Percentiles rank a stretch among this genome's conserved stretches.
Conservation (phyloP, 2,329 filamentous ascomycete species). For the Scorias spongiosa region DNA sequence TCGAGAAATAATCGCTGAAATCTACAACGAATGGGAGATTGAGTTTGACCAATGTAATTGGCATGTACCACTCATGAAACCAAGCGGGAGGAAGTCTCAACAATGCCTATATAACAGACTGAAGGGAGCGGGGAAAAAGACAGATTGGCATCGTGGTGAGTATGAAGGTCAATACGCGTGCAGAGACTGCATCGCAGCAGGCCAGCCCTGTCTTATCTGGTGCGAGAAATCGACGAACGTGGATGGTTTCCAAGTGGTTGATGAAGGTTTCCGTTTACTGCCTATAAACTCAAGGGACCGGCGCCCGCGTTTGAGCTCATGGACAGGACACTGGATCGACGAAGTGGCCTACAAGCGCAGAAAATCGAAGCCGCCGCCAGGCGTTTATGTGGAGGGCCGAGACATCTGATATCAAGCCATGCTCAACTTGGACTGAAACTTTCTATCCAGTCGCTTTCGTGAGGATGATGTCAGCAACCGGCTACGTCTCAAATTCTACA, state of each 20-base stretch:
- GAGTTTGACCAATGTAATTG: neutral
- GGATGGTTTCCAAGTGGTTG: neutral
- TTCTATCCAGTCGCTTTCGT: too few relatives aligned
- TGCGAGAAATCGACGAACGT: neutral
- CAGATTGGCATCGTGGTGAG: constrained; percentile 9
- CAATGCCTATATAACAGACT: neutral
- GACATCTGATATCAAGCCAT: too few relatives aligned
- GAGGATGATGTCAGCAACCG: too few relatives aligned
- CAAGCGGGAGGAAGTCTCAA: constrained; percentile 4
- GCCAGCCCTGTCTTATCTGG: constrained; percentile 11
- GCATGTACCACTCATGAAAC: neutral
- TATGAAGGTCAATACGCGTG: constrained; percentile 13
- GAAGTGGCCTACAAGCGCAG: neutral
- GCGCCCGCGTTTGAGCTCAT: constrained; percentile 6
- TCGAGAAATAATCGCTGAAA: neutral
- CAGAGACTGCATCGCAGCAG: constrained; percentile 9
- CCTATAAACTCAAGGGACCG: constrained; percentile 14
- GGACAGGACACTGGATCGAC: constrained; percentile 14
- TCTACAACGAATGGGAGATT: neutral
- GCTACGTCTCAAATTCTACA: too few relatives aligned
- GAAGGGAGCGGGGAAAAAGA: constrained; percentile 5
- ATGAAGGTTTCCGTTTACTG: constrained; percentile 13
- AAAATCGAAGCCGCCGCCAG: too few relatives aligned
- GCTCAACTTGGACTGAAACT: too few relatives aligned
- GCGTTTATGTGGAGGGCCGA: too few relatives aligned